Evolutionary conservation across 495 filamentous ascomycete species (phyloP), one percentile per base, ranked within the genome.

Genomic region (Hypoxylon rickii): DNA sequence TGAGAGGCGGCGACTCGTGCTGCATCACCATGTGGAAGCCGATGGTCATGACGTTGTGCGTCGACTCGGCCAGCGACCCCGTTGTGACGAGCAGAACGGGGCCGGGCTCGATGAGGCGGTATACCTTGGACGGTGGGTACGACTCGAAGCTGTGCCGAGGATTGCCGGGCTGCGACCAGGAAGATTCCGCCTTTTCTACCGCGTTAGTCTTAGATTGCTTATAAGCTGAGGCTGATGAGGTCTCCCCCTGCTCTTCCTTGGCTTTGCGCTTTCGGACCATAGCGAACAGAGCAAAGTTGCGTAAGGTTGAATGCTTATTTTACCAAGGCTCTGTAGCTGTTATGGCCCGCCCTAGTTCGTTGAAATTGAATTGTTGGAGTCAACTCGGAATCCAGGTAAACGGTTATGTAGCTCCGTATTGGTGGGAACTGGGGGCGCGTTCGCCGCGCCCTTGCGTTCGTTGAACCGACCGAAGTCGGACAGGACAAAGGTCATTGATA

Each of bases 11-110:
- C 19, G 63, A 59, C 22, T 70, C 65, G 49, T 73, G 69, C 31
- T 68, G 67, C 55, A 73, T 65, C 44, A 73, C 66, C 67, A 70
- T 73, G 56, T 73, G 70, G 51, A 72, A 72, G 16, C 69, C 69
- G 43, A 73, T 64, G 5, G 70, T 73, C 69, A 70, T 72, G 41
- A 72, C 46, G 34, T 72, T 73, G 49, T 73, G 70, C 1, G 67
- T 72, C 32, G 24, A 34, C n/a, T 67, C 51, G 13, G 55, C 51
- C 7, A 72, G 59, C 45, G 67, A 70, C 4, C 70, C 67, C 12
- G 69, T 73, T 11, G 69, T 64, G 44, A 73, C 67, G n/a, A 71
- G 49, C 4, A 73, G 51, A 33, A 70, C 67, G 13, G 70, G 70
- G 2, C 70, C 70, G 32, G 70, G 69, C 47, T 73, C 70, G 45